phyloP scores from a whole-genome alignment of 306 rosid species.

The Cicer cuneatum region DNA sequence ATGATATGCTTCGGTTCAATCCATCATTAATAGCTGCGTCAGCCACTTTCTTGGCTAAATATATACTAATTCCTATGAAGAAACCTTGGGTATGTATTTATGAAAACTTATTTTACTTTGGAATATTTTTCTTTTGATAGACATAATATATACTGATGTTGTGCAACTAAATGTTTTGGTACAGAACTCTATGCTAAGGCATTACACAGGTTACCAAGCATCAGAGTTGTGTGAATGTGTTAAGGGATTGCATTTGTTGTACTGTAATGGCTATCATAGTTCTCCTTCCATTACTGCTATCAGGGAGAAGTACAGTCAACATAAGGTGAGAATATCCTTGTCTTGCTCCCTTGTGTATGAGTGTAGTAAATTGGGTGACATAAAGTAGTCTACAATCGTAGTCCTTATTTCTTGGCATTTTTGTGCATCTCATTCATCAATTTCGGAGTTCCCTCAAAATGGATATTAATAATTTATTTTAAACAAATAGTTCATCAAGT shows the following conservation, averaged over 20 bases:
- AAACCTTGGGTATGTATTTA: constrained; percentile 70
- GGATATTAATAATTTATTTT: background rate
- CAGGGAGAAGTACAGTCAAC: constrained; percentile 75
- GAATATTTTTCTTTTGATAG: constrained; percentile 34
- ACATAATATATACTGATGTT: constrained; percentile 5
- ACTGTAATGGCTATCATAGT: constrained; percentile 46
- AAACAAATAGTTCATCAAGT: constrained; percentile 5
- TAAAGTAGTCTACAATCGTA: background rate
- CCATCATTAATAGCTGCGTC: constrained; percentile 75
- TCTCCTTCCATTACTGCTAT: constrained; percentile 55
- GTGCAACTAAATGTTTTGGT: constrained; percentile 35
- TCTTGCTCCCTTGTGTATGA: background rate
- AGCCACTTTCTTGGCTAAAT: constrained; percentile 71
- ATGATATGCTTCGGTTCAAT: constrained; percentile 57
- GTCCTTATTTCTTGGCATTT: constrained; percentile 21
- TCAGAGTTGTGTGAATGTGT: constrained; percentile 64
- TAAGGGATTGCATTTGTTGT: constrained; percentile 57
- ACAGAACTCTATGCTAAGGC: constrained; percentile 63
- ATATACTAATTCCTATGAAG: constrained; percentile 55
- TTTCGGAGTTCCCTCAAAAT: constrained; percentile 4
- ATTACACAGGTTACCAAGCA: constrained; percentile 62
- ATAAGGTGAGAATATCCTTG: constrained; percentile 53
- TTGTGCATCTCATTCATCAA: background rate
- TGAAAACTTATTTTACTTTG: constrained; percentile 26
- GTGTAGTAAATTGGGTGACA: constrained; percentile 13